These are phyloP conservation scores for Xylaria sp. DNA, from an alignment of 2,329 filamentous ascomycete species.

Conservation along the genomic window DNA sequence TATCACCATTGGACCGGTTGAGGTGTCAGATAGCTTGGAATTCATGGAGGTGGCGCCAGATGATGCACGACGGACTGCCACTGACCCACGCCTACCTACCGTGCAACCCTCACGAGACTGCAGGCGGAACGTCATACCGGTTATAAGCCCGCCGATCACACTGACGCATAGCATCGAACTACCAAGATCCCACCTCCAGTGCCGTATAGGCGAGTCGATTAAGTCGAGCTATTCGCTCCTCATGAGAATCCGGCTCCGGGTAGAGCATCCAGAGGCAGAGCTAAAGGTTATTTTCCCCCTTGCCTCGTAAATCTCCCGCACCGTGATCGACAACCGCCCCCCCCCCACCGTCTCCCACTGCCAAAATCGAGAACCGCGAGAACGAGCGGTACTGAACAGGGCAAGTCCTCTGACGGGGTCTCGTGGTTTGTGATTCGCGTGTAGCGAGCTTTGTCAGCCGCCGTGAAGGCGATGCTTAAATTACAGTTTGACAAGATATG, in stretches of 20 bases:
- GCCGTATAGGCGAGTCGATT: neutral
- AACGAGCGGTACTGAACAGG: too few relatives aligned
- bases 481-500: too few relatives aligned
- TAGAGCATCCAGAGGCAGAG: too few relatives aligned
- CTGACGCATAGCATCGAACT: conserved; percentile 4
- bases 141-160: conserved; percentile 19
- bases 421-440: too few relatives aligned
- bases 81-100: neutral
- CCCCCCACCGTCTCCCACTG: neutral
- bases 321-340: neutral
- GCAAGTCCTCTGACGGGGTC: too few relatives aligned
- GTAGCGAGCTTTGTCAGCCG: neutral
- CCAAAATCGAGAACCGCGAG: neutral
- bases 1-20: neutral
- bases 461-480: neutral
- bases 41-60: conserved; percentile 4
- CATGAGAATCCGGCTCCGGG: too few relatives aligned
- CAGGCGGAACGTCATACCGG: conserved; percentile 20
- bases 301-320: too few relatives aligned
- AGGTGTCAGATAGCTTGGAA: neutral
- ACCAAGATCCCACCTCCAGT: too few relatives aligned
- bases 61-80: conserved; percentile 6
- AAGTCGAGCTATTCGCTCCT: neutral
- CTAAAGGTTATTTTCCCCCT: too few relatives aligned
- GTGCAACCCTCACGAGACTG: too few relatives aligned